Evolutionary conservation across 257 asterid species (phyloP), one percentile per base, ranked within the genome.

Genomic region (Perilla frutescens): DNA sequence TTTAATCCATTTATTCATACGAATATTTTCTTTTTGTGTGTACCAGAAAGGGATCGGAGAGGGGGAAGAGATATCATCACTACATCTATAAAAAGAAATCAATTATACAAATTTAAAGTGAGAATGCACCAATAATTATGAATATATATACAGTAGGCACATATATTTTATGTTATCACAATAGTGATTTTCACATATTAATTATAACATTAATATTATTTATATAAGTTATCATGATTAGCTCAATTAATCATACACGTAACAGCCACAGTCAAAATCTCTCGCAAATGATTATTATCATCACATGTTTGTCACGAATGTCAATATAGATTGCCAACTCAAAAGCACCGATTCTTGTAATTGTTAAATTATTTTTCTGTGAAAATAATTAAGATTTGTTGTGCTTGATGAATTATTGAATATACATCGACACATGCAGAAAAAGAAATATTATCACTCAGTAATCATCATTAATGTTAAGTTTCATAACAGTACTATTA

Each of bases 271-370:
- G 40, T 65, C 26, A 29, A 45, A 64, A 45, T 9, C 13, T 7
- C 32, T 1, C 48, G 4, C 1, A 20, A 40, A 62, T 40, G 5
- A 15, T 34, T 13, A 37, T 2, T 40, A 39, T 7, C 11, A 20
- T 14, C 9, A 20, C 11, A 29, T 26, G 31, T 45, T 9, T 45
- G 40, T 29, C 70, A 47, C 56, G 47, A 45, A 31, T 47, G 44
- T 66, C 59, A 66, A 66, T 10, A 64, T 48, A 13, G 14, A 65
- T 47, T 66, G 72, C 49, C 48, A 49, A 66, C 72, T 49, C 45
- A 34, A 66, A 49, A 32, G 53, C 56, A 45, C 43, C 20, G 7
- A 45, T 64, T n/a, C 37, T 45, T 3, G 7, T 47, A 66, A 66
- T 11, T 47, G 59, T 15, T 15, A 62, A 62, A 39, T 62, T 40